Percentiles rank a stretch among this genome's conserved stretches.
Conservation (phyloP, 352 stramenopile genomes). For the Phytophthora cactorum region DNA sequence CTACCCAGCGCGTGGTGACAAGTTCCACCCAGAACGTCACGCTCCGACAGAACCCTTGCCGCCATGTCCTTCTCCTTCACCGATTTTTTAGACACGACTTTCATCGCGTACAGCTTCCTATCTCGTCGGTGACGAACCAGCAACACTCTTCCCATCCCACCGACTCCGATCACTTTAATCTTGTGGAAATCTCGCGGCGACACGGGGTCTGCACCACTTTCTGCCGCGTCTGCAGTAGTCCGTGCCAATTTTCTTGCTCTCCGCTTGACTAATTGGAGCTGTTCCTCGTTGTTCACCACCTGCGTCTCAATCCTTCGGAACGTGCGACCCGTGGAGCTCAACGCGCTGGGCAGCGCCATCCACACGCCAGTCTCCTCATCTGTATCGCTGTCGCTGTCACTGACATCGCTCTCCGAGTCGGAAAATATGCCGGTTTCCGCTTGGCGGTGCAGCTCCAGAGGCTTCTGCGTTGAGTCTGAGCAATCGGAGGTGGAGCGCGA, state of each 20-base stretch:
- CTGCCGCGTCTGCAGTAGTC: conserved; percentile 13
- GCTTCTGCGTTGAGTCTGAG: background rate
- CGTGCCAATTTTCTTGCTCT: conserved; percentile 90
- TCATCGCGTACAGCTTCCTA: conserved; percentile 80
- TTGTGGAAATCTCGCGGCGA: conserved; percentile 80
- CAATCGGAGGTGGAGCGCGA: conserved; percentile 7
- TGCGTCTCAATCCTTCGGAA: conserved; percentile 62
- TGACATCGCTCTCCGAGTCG: conserved; percentile 40
- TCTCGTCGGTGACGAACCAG: conserved; percentile 68
- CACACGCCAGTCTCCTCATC: conserved; percentile 30
- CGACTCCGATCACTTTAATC: conserved; percentile 90
- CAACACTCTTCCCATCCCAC: conserved; percentile 86
- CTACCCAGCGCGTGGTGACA: conserved; percentile 67
- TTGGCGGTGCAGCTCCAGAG: conserved; percentile 21
- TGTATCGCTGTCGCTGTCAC: conserved; percentile 16
- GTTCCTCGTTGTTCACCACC: conserved; percentile 55
- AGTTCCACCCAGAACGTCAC: conserved; percentile 78
- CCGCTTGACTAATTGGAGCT: conserved; percentile 64
- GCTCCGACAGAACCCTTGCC: conserved; percentile 72
- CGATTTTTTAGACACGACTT: conserved; percentile 65
- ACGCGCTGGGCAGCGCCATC: conserved; percentile 60
- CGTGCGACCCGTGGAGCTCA: conserved; percentile 57
- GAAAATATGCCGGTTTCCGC: conserved; percentile 37
- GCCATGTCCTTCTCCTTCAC: conserved; percentile 61
- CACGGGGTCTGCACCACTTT: conserved; percentile 16